A percentile compares a stretch with the other conserved stretches of the same genome.
phyloP scores from a whole-genome alignment of 176 grass and related monocot genomes.

The Themeda triandra region DNA sequence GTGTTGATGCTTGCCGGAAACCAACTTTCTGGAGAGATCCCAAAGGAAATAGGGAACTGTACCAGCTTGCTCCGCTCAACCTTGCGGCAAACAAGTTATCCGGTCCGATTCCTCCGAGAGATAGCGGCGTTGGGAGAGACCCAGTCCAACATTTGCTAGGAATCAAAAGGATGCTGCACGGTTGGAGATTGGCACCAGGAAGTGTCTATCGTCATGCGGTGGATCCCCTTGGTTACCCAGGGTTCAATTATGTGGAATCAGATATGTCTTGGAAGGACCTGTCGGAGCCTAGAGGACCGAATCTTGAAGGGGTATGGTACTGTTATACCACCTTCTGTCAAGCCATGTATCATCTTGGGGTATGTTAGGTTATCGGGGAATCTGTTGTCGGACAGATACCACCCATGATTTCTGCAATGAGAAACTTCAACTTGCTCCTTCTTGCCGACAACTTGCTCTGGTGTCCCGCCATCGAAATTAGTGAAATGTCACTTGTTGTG shows the following conservation, averaged over 20 bases:
- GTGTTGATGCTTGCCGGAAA: constrained; percentile 54
- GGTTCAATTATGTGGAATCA: constrained; percentile 43
- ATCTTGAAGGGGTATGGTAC: too few species aligned
- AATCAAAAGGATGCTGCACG: constrained; percentile 11
- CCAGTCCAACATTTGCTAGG: constrained; percentile 41
- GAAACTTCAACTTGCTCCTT: constrained; percentile 43
- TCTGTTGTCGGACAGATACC: too few species aligned
- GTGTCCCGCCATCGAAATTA: too few species aligned
- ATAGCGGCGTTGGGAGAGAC: constrained; percentile 38
- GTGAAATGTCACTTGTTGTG: too few species aligned
- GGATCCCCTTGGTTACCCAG: constrained; percentile 50
- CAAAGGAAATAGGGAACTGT: constrained; percentile 53
- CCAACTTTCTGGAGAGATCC: constrained; percentile 43
- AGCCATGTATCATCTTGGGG: too few species aligned
- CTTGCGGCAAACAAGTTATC: constrained; percentile 37
- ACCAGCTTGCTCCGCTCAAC: constrained; percentile 60
- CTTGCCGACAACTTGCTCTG: too few species aligned
- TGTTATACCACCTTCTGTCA: too few species aligned
- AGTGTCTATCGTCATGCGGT: constrained; percentile 45
- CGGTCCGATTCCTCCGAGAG: constrained; percentile 27
- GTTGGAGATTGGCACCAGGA: constrained; percentile 18
- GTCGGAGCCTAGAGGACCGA: constrained; percentile 20
- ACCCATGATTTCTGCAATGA: constrained; percentile 25
- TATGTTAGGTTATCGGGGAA: too few species aligned
- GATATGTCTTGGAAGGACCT: constrained; percentile 39